Percentiles rank a stretch among this genome's conserved stretches.
phyloP scores from a whole-genome alignment of 176 grass and related monocot genomes.

The Ampelocalamus luodianensis region DNA sequence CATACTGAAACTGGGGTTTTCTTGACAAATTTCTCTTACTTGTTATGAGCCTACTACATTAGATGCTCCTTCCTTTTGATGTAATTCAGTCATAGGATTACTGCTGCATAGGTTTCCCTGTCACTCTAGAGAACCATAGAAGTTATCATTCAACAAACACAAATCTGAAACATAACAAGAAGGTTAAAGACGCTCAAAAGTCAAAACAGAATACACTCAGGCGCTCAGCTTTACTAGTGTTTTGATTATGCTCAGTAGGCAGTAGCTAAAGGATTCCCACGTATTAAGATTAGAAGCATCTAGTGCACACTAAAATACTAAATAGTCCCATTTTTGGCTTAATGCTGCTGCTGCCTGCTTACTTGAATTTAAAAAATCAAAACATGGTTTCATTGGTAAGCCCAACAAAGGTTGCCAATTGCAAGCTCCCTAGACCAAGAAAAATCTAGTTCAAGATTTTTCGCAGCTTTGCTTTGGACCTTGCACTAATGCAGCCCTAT shows the following conservation, averaged over 20 bases:
- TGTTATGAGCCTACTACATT: background rate
- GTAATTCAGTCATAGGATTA: background rate
- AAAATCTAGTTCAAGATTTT: background rate
- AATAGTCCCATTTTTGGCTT: background rate
- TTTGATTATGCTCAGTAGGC: background rate
- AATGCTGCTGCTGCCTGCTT: background rate
- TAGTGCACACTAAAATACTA: background rate
- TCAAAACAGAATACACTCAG: slow-evolving; percentile 9
- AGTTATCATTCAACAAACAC: background rate
- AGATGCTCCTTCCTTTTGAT: background rate
- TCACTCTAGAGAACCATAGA: background rate
- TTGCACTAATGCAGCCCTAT: background rate
- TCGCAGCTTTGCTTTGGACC: background rate
- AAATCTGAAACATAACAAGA: background rate
- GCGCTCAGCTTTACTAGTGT: background rate
- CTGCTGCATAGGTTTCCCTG: background rate
- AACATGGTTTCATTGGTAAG: slow-evolving; percentile 13
- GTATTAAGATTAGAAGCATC: slow-evolving; percentile 20
- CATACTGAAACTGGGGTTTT: background rate
- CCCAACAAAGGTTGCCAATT: background rate
- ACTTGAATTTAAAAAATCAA: background rate
- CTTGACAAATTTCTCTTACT: background rate
- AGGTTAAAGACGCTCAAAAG: background rate
- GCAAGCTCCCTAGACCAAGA: slow-evolving; percentile 6
- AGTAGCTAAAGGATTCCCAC: background rate